Conservation (phyloP, 192 early-diverging fungal species). For the Chytriomyces sp. region DNA sequence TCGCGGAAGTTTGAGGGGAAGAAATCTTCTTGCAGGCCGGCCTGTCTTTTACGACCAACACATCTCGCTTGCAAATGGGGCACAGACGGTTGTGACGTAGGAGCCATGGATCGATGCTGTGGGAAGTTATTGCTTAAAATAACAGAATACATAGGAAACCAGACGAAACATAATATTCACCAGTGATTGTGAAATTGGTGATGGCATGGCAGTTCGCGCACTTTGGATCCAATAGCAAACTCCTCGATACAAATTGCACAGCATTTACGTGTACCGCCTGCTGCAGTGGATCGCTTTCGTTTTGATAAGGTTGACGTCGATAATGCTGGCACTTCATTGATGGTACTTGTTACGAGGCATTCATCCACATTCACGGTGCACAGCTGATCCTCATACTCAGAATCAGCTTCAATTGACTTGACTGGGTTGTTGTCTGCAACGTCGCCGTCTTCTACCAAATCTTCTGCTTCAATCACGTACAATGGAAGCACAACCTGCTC, state of each 20-base stretch:
- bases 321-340: no score
- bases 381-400: constrained; percentile 6
- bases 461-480: constrained; percentile 24
- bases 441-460: constrained; percentile 11
- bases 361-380: no score
- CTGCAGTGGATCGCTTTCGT: constrained; percentile 20
- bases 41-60: constrained; percentile 21
- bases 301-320: neutral
- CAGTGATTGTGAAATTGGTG: constrained; percentile 51
- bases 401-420: no score
- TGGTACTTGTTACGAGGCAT: no score
- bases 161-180: constrained; percentile 23
- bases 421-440: neutral
- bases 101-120: constrained; percentile 56
- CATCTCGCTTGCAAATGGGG: constrained; percentile 55
- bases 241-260: constrained; percentile 59
- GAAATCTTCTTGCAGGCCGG: neutral
- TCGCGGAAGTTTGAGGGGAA: neutral
- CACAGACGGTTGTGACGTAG: constrained; percentile 51
- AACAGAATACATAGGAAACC: neutral
- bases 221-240: constrained; percentile 40
- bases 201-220: constrained; percentile 48
- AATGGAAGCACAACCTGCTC: constrained; percentile 31
- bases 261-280: constrained; percentile 37
- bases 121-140: neutral